phyloP scores from a whole-genome alignment of 441 rosid species.

The Erysimum cheiri region DNA sequence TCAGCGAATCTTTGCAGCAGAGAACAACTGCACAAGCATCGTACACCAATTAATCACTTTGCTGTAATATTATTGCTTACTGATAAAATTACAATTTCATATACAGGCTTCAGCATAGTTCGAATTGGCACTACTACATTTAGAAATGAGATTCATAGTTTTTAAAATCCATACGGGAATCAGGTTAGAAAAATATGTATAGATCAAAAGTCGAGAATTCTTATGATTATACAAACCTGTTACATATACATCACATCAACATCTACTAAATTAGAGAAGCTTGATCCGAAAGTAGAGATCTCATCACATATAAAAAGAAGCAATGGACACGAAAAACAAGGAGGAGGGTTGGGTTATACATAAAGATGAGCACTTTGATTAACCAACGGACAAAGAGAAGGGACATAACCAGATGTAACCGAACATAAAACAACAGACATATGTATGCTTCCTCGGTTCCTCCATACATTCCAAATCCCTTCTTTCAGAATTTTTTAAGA shows the following conservation, averaged over 20 bases:
- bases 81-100: neutral
- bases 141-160: neutral
- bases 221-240: neutral
- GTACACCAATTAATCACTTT: conserved; percentile 4
- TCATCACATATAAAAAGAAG: conserved; percentile 4
- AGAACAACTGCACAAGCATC: conserved; percentile 12
- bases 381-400: conserved; percentile 37
- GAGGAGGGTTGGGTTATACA: conserved; percentile 33
- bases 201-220: neutral
- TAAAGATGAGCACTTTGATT: conserved; percentile 27
- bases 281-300: conserved; percentile 32
- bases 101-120: neutral
- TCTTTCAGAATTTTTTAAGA: neutral
- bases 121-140: neutral
- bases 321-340: conserved; percentile 40
- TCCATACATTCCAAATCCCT: conserved; percentile 12
- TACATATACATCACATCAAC: conserved; percentile 22
- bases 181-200: neutral
- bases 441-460: conserved; percentile 16
- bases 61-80: neutral
- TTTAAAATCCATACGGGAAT: neutral
- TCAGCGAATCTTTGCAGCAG: conserved; percentile 25
- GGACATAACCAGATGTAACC: conserved; percentile 30
- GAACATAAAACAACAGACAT: conserved; percentile 25
- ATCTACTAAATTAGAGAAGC: conserved; percentile 18